Base-by-base conservation (phyloP, 768 basidiomycete species). In the Omphalotus guepiniiformis region DNA sequence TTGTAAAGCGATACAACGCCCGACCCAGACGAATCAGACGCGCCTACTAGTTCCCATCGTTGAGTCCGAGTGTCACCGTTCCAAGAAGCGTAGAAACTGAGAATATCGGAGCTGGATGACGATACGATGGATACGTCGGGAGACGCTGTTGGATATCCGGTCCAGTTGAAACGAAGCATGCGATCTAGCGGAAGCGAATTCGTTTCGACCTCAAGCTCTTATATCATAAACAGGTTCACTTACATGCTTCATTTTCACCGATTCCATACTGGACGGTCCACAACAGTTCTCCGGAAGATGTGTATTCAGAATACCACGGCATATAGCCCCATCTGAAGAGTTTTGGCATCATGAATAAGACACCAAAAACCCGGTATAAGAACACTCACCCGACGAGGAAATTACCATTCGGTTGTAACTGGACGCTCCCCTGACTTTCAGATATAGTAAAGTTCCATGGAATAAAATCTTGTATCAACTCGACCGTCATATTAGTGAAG, bases 21-120 rank as follows among this genome's bases (percentile, higher is more conserved):
- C 8, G 50, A 38, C 1, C 34, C 27, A 7, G 38, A 37, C n/a
- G 36, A 40, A n/a, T 28, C 6, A 26, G 32, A 25, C 1, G 53
- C 53, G 15, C 48, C 51, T 12, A 49, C 22, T 7, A 55, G 35
- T n/a, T 27, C 32, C 48, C 52, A 57, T 13, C 19, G n/a, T 6
- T 41, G 23, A 6, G 51, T 53, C 8, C 49, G 48, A 6, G 56
- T 57, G 15, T 51, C 54, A n/a, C 56, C 56, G 43, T 55, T 57
- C 56, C 56, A 57, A 13, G 51, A 52, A 4, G 53, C 56, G 19
- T 53, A 53, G 19, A 55, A 21, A 9, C 39, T 49, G 5, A 32
- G 46, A 5, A 38, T 18, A 18, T 42, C 36, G 21, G 19, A 30
- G 1, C 34, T 26, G 6, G 37, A 39, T 6, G 46, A 27, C 11